A percentile compares a stretch with the other conserved stretches of the same genome.
These are phyloP conservation scores for Endocarpon pusillum DNA, from an alignment of 495 filamentous ascomycete genomes.

Conservation along the genomic window DNA sequence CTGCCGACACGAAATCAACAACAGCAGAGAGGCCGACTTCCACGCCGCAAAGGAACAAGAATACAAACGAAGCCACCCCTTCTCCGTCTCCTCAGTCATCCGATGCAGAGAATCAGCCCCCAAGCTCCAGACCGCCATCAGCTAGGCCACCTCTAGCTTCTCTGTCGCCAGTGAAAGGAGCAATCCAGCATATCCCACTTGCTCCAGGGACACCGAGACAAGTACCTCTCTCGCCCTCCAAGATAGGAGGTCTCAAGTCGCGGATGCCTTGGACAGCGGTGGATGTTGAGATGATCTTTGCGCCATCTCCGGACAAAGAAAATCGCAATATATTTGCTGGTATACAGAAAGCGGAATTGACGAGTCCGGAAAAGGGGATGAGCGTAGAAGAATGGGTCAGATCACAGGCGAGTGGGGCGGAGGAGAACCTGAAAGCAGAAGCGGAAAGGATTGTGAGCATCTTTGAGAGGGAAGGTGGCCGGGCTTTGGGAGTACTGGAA, in stretches of 20 bases:
- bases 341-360: conserved; percentile 40
- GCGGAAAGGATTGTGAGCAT: conserved; percentile 63
- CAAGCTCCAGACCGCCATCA: conserved; percentile 38
- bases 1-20: too few relatives aligned
- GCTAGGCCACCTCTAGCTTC: conserved; percentile 18
- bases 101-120: conserved; percentile 66
- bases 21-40: too few relatives aligned
- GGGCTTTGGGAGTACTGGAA: conserved; percentile 61
- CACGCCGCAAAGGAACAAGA: too few relatives aligned
- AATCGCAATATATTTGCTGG: conserved; percentile 31
- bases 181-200: conserved; percentile 27
- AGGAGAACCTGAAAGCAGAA: conserved; percentile 58
- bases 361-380: conserved; percentile 69
- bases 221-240: conserved; percentile 39
- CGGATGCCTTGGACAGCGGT: conserved; percentile 51
- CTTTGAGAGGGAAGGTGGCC: conserved; percentile 68
- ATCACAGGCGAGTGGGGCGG: conserved; percentile 60
- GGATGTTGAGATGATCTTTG: conserved; percentile 50
- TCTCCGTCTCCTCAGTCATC: conserved; percentile 57
- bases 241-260: conserved; percentile 34
- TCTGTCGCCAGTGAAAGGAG: conserved; percentile 14
- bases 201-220: conserved; percentile 31
- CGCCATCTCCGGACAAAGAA: conserved; percentile 24
- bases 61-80: conserved; percentile 19
- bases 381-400: conserved; percentile 85